A percentile compares a stretch with the other conserved stretches of the same genome.
Evolutionary conservation across 257 asterid genomes (phyloP).

Genomic region (Misopates orontium): DNA sequence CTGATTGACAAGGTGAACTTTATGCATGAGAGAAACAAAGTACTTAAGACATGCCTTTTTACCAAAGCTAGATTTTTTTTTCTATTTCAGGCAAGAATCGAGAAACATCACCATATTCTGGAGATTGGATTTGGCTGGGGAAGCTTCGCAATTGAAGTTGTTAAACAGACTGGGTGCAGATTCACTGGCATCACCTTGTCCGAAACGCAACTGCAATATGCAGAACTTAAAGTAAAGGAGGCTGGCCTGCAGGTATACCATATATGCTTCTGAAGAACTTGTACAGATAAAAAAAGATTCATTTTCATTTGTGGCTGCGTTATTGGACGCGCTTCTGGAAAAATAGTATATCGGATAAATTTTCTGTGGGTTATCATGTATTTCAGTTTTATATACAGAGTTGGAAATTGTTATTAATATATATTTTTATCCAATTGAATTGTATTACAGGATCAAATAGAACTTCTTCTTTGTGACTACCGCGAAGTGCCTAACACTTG

Average conservation of each 20-base stretch:
- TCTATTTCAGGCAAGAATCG: constrained; percentile 49
- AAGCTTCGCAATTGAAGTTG: constrained; percentile 76
- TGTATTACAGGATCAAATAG: not conserved
- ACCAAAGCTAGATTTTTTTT: not conserved
- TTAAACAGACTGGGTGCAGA: constrained; percentile 71
- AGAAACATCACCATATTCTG: constrained; percentile 51
- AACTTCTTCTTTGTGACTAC: constrained; percentile 50
- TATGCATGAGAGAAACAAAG: not conserved
- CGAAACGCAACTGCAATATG: constrained; percentile 65
- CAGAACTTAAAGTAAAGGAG: constrained; percentile 56
- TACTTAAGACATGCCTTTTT: not conserved
- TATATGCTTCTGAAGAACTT: constrained; percentile 18
- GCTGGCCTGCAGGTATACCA: constrained; percentile 66
- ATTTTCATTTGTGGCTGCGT: constrained; percentile 36
- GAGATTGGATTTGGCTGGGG: constrained; percentile 97
- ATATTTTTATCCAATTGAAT: too few relatives aligned
- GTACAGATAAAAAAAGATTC: constrained; percentile 39
- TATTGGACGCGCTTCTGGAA: not conserved
- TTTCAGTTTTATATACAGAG: constrained; percentile 41
- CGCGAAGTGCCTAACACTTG: constrained; percentile 51
- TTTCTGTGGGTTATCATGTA: not conserved
- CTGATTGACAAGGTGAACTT: constrained; percentile 61
- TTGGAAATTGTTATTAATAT: constrained; percentile 53
- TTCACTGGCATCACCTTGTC: constrained; percentile 91
- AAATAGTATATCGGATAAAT: not conserved